Evolutionary conservation across 225 moss, liverwort and hornwort genomes (phyloP).

Genomic region (Sphagnum tenellum): DNA sequence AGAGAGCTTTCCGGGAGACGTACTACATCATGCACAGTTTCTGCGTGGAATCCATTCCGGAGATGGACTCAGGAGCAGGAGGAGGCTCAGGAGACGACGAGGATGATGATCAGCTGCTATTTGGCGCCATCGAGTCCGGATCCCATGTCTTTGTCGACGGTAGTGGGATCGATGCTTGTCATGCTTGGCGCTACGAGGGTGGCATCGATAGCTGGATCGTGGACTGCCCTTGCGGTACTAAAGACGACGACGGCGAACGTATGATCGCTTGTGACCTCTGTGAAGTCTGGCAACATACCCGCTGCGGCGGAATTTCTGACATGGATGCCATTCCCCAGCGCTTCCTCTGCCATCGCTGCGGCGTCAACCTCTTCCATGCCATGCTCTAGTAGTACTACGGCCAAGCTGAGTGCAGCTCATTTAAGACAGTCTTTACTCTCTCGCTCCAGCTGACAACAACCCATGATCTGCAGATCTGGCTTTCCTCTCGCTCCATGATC

Average conservation of each 20-base stretch:
- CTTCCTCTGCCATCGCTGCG: conserved; percentile 95
- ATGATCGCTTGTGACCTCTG: conserved; percentile 99
- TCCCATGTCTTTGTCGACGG: conserved; percentile 80
- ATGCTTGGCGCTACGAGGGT: conserved; percentile 99
- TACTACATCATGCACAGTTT: conserved; percentile 94
- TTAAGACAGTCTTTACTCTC: too few relatives aligned
- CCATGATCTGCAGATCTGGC: too few relatives aligned
- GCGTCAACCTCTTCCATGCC: conserved; percentile 86
- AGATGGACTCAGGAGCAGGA: conserved; percentile 29
- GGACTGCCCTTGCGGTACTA: conserved; percentile 95
- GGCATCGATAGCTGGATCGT: conserved; percentile 98
- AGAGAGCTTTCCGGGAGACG: conserved; percentile 94
- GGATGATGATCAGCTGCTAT: conserved; percentile 79
- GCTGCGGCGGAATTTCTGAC: conserved; percentile 95
- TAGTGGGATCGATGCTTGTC: conserved; percentile 72
- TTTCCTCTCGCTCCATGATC: too few relatives aligned
- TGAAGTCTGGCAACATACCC: conserved; percentile 98
- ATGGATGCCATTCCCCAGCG: conserved; percentile 89
- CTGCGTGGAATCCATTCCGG: conserved; percentile 74
- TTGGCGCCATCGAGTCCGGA: conserved; percentile 88
- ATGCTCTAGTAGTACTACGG: conserved; percentile 23
- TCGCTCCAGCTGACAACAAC: too few relatives aligned
- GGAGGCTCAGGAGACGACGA: conserved; percentile 8
- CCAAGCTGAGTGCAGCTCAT: too few relatives aligned
- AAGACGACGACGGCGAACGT: conserved; percentile 95